These are phyloP conservation scores for Hypoxylon subgilvum DNA, from an alignment of 495 filamentous ascomycete species.

Conservation along the genomic window DNA sequence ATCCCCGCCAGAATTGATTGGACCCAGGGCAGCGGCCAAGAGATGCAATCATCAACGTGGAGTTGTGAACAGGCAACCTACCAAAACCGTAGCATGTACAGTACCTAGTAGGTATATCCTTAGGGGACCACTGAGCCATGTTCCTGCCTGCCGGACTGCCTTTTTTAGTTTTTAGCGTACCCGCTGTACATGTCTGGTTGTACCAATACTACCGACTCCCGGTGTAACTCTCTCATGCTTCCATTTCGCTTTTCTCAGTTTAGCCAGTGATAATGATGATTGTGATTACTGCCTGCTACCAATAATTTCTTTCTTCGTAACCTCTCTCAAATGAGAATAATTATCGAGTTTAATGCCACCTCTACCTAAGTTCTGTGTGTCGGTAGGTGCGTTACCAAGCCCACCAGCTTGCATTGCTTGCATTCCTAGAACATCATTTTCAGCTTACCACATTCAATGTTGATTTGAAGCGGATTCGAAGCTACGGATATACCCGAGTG, in stretches of 20 bases:
- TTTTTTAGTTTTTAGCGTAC: constrained; percentile 33
- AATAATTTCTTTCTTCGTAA: constrained; percentile 10
- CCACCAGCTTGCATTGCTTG: no score
- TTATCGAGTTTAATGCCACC: no score
- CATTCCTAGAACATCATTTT: not conserved
- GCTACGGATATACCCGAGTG: constrained; percentile 27
- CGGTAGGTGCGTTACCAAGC: no score
- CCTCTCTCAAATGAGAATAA: not conserved
- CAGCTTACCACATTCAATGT: no score
- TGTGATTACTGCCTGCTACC: constrained; percentile 17
- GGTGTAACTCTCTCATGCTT: constrained; percentile 8
- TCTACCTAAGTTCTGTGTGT: no score
- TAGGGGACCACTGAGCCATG: not conserved
- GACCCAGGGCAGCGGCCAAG: constrained; percentile 13
- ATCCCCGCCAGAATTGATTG: constrained; percentile 25
- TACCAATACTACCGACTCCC: constrained; percentile 30
- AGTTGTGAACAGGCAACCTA: constrained; percentile 29
- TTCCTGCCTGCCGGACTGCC: constrained; percentile 1
- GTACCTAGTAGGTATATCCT: not conserved
- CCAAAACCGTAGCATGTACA: constrained; percentile 7
- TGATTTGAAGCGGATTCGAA: no score
- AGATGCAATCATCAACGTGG: constrained; percentile 32
- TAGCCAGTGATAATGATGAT: constrained; percentile 32
- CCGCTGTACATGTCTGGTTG: constrained; percentile 29
- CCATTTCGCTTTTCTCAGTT: constrained; percentile 28